Conservation (phyloP, 495 filamentous ascomycete species). For the Neurospora sp. region DNA sequence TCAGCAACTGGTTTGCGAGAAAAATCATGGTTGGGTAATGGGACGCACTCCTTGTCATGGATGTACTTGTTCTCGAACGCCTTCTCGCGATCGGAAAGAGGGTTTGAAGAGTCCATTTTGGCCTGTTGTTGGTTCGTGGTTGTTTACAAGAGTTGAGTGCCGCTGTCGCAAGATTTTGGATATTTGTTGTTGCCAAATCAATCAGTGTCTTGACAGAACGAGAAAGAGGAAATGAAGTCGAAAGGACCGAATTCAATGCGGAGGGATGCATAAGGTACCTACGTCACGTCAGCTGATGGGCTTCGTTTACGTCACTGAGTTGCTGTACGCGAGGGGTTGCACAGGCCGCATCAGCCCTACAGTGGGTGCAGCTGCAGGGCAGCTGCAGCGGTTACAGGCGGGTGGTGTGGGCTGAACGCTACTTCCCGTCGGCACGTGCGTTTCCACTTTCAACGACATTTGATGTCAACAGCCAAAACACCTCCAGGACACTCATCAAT, state of each 20-base stretch:
- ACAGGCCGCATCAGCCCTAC: not conserved
- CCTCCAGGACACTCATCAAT: not conserved
- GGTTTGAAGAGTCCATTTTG: constrained; percentile 18
- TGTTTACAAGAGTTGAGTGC: not conserved
- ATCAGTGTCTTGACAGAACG: not conserved
- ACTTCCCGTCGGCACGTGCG: not conserved
- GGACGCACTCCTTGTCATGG: constrained; percentile 20
- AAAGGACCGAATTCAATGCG: not conserved
- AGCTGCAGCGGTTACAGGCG: not conserved
- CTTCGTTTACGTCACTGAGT: not conserved
- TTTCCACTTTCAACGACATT: not conserved
- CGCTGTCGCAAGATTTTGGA: not conserved
- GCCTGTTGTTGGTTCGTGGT: not conserved
- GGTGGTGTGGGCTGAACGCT: not conserved
- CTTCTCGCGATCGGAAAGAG: constrained; percentile 21
- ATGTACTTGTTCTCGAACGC: constrained; percentile 25
- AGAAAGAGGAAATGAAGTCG: not conserved
- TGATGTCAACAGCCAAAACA: not conserved
- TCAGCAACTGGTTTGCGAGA: not conserved
- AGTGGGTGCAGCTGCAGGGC: not conserved
- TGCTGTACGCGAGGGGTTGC: not conserved
- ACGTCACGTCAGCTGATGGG: not conserved
- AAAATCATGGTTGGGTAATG: not conserved
- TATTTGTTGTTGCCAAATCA: too few relatives aligned
- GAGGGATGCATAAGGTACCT: not conserved